A percentile compares a stretch with the other conserved stretches of the same genome.
Conservation (phyloP, 2,329 filamentous ascomycete species). For the Monosporascus ibericus region DNA sequence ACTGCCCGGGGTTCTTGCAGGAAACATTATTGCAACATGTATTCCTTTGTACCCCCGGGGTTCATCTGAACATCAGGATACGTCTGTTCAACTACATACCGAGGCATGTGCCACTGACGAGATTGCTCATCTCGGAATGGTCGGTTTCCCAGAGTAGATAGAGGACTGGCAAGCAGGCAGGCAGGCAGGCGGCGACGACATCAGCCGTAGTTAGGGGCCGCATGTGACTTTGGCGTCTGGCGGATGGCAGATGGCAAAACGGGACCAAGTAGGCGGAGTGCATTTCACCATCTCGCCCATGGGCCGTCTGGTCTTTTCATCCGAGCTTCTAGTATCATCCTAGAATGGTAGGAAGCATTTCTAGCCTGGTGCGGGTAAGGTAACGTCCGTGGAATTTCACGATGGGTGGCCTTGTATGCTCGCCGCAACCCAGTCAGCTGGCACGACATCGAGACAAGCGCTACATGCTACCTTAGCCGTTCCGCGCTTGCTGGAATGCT, state of each 20-base stretch:
- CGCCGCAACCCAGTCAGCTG: not conserved
- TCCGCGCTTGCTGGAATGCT: not conserved
- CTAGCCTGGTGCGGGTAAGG: not conserved
- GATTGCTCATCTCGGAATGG: slow-evolving; percentile 21
- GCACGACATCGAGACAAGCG: not conserved
- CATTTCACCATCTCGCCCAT: too few species aligned
- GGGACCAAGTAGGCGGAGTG: too few species aligned
- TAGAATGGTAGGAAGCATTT: too few species aligned
- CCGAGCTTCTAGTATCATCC: too few species aligned
- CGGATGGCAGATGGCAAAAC: not conserved
- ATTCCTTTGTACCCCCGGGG: not conserved
- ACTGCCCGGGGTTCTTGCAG: not conserved
- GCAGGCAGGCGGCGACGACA: not conserved
- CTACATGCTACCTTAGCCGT: not conserved
- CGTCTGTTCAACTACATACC: slow-evolving; percentile 12
- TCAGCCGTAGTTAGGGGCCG: not conserved
- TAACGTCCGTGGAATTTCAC: not conserved
- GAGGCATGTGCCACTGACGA: slow-evolving; percentile 18
- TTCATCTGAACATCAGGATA: slow-evolving; percentile 4
- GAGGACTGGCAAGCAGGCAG: not conserved
- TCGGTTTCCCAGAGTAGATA: slow-evolving; percentile 12
- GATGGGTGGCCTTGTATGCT: not conserved
- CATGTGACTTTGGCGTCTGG: not conserved
- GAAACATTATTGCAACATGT: not conserved
- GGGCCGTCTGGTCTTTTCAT: too few species aligned